Evolutionary conservation across 1,284 basidiomycete species (phyloP), one percentile per base, ranked within the genome.

Genomic region (Cutaneotrichosporon dermatis): DNA sequence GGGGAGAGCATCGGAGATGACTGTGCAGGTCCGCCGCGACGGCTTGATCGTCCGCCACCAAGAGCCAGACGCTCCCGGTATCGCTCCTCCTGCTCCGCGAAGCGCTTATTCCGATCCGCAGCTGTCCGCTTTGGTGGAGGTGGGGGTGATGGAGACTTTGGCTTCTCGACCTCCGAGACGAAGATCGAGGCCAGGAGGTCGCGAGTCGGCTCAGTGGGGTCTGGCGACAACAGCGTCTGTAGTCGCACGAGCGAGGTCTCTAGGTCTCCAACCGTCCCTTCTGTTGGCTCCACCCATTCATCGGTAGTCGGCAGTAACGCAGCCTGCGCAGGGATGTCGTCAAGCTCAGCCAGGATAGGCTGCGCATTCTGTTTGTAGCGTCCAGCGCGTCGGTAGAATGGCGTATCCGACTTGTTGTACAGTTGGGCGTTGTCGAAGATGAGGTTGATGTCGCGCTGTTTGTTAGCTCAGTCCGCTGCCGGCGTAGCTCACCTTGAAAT

Each of bases 361-460:
- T 79, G 79, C 0, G 84, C 78, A n/a, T 81, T 79, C 15, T 80
- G 82, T 69, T 86, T 84, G 62, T 97, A 86, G 48, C 85, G 80
- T 15, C 82, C 74, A 0, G 95, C 94, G 1, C 84, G 80, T 67
- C 86, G 88, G 77, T 90, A 84, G 70, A 88, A 88, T 0, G 83
- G 68, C 0, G 88, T 88, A 37, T 87, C 88, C 0, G 84, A 77
- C 66, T 86, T 85, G 76, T 99, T 98, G 79, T 97, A 99, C 5
- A 83, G 69, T 62, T 90, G 85, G 0, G 94, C 94, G 69, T 99
- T 99, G 64, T 85, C 81, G 12, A 92, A 74, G 4, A 98, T 90
- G 15, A 96, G 85, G 48, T 84, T 74, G 44, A 97, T 78, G 71
- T 99, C 94, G 54, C 84, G 81, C 90, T 96, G 64, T 15, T 53